Conservation (phyloP, 2,329 filamentous ascomycete species). For the Microascus cirrosus region DNA sequence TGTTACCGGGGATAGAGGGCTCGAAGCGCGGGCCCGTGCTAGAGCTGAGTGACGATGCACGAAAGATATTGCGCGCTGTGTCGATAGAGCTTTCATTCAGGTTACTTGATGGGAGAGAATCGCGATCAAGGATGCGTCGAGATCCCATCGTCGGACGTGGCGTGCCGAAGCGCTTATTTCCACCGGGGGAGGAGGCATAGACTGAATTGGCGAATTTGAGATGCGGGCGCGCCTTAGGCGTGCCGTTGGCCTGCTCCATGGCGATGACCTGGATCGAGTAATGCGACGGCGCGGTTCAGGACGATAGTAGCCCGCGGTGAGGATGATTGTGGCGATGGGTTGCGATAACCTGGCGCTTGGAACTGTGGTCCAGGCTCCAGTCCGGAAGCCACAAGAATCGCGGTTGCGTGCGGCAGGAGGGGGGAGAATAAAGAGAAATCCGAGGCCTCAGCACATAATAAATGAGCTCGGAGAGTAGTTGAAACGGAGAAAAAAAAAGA, state of each 20-base stretch:
- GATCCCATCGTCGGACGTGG: conserved; percentile 22
- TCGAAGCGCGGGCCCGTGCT: conserved; percentile 24
- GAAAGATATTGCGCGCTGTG: conserved; percentile 28
- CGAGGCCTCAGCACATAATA: conserved; percentile 1
- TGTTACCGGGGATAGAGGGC: conserved; percentile 30
- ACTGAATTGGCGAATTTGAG: conserved; percentile 31
- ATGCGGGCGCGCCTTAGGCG: conserved; percentile 25
- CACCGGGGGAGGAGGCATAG: conserved; percentile 16
- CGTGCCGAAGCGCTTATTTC: conserved; percentile 23
- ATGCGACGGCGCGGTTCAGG: not conserved
- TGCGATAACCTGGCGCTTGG: not conserved
- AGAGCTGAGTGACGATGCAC: conserved; percentile 21
- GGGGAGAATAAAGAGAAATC: not conserved
- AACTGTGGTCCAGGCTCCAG: not conserved
- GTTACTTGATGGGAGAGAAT: conserved; percentile 17
- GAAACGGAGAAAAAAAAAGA: not conserved
- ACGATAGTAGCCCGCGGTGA: not conserved
- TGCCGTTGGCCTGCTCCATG: conserved; percentile 13
- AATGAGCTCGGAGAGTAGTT: not conserved
- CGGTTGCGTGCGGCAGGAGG: not conserved
- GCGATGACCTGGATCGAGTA: not conserved
- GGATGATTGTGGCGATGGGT: not conserved
- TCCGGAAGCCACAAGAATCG: not conserved
- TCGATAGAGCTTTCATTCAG: conserved; percentile 22
- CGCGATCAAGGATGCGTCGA: conserved; percentile 14